These are phyloP conservation scores for Tetracladium setigerum DNA, from an alignment of 495 filamentous ascomycete genomes.

Conservation along the genomic window DNA sequence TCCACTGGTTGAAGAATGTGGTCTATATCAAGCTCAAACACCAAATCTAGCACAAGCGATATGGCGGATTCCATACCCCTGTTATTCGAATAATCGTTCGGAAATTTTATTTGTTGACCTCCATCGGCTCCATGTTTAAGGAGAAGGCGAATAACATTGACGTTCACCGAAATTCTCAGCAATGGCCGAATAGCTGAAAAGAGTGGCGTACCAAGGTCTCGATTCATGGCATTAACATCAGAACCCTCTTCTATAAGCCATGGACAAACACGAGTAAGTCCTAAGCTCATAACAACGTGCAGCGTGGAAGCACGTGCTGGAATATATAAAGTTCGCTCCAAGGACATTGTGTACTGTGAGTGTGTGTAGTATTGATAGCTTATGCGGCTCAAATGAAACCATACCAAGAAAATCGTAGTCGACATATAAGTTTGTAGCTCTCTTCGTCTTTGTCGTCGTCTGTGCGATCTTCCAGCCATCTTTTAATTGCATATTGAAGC, in stretches of 20 bases:
- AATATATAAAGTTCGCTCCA: neutral
- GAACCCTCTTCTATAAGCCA: slow-evolving; percentile 1
- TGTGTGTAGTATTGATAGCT: too few relatives aligned
- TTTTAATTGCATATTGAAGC: too few relatives aligned
- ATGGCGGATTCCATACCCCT: too few relatives aligned
- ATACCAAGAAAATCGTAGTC: neutral
- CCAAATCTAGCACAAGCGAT: too few relatives aligned
- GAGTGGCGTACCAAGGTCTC: slow-evolving; percentile 1
- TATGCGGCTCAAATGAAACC: neutral
- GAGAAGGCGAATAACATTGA: neutral
- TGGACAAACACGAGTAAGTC: neutral
- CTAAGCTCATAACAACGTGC: neutral
- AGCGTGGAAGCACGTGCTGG: neutral
- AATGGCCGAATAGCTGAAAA: neutral
- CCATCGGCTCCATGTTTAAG: neutral
- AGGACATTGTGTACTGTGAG: too few relatives aligned
- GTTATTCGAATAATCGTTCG: too few relatives aligned
- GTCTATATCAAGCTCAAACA: too few relatives aligned
- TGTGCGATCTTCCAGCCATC: too few relatives aligned
- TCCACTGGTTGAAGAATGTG: too few relatives aligned
- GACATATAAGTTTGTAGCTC: neutral
- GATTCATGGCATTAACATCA: neutral
- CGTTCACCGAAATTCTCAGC: neutral
- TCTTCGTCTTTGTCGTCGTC: neutral
- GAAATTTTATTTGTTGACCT: too few relatives aligned